Conservation (phyloP, 73 alveolate genomes). For the Diophrys sp. region DNA sequence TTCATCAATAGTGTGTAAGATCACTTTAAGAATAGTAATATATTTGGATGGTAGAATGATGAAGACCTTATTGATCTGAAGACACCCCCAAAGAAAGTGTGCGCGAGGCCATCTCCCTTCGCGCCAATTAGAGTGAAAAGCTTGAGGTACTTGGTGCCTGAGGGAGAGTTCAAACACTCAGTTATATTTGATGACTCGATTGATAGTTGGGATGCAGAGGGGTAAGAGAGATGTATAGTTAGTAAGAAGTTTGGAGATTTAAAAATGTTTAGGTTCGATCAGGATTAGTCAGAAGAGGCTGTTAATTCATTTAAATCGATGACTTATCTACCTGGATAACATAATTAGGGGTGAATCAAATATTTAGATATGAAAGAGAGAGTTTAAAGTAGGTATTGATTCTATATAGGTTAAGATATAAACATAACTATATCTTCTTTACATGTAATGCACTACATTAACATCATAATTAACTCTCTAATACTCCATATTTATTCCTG, state of each 20-base stretch:
- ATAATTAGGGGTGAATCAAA: no score
- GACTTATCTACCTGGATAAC: no score
- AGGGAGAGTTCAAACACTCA: background rate
- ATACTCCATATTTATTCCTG: background rate
- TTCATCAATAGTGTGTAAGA: background rate
- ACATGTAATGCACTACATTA: no score
- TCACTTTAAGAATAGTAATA: background rate
- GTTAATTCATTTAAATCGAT: no score
- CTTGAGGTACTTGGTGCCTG: background rate
- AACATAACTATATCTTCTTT: no score
- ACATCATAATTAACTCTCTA: background rate
- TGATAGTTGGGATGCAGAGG: background rate
- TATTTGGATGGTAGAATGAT: background rate
- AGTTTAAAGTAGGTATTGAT: no score
- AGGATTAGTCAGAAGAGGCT: background rate
- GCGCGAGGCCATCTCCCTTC: background rate
- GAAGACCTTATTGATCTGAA: background rate
- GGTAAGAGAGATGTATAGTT: background rate
- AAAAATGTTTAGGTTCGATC: background rate
- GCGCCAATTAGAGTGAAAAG: background rate
- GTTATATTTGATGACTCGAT: background rate
- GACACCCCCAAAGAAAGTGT: background rate
- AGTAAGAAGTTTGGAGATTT: background rate
- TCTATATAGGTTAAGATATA: no score
- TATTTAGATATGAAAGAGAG: no score